Percentiles rank a stretch among this genome's conserved stretches.
These are phyloP conservation scores for Cryphonectria radicalis DNA, from an alignment of 2,329 filamentous ascomycete species.

Conservation along the genomic window DNA sequence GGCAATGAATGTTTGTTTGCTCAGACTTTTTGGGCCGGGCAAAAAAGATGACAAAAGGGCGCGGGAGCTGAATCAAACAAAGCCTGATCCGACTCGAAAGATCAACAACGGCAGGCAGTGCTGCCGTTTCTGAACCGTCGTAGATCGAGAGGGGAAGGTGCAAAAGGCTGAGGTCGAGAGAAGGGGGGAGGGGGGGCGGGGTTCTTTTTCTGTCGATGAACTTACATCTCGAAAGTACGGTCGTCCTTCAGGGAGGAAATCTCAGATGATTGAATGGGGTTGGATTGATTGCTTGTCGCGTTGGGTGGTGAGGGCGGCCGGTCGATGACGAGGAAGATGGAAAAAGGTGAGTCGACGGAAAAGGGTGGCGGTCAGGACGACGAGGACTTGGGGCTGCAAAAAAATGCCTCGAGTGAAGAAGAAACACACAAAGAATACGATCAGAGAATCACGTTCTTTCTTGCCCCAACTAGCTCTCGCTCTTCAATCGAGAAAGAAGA, in stretches of 20 bases:
- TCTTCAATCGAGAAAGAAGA: conserved; percentile 22
- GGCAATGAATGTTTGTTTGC: background rate
- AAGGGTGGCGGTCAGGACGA: conserved; percentile 10
- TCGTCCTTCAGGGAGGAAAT: background rate
- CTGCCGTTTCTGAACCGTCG: background rate
- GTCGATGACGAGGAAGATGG: conserved; percentile 20
- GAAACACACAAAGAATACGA: conserved; percentile 4
- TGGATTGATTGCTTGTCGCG: conserved; percentile 5
- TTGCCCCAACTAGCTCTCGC: conserved; percentile 22
- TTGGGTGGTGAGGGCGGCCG: background rate
- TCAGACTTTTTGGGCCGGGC: background rate
- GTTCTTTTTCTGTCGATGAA: background rate
- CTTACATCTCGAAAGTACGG: background rate
- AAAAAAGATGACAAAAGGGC: background rate
- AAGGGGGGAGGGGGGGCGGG: background rate
- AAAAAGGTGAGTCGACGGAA: background rate
- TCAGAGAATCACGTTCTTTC: conserved; percentile 13
- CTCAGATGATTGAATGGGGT: background rate
- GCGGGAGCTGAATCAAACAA: background rate
- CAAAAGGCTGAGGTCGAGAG: background rate
- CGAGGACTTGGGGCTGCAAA: background rate
- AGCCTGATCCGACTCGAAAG: background rate
- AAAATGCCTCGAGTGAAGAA: conserved; percentile 22
- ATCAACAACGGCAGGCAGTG: background rate
- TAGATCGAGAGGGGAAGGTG: background rate